Conservation (phyloP, 352 stramenopile genomes). For the Globisporangium nunn region DNA sequence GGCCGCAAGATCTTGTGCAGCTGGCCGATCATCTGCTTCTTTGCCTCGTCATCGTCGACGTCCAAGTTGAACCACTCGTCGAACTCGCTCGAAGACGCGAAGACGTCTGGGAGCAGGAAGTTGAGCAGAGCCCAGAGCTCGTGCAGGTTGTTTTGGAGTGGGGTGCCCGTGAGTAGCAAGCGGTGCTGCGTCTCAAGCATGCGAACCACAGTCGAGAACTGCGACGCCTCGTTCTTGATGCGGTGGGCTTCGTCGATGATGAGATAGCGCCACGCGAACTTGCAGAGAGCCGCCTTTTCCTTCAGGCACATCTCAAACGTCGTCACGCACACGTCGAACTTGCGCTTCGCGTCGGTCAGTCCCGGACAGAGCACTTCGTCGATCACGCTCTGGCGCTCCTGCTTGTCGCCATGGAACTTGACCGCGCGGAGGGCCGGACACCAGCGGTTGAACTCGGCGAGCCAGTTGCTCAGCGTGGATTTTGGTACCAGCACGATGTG, state of each 20-base stretch:
- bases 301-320: slow-evolving; percentile 96
- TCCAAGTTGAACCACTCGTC: slow-evolving; percentile 88
- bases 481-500: slow-evolving; percentile 94
- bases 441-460: slow-evolving; percentile 90
- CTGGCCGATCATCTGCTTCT: slow-evolving; percentile 88
- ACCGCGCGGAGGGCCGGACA: slow-evolving; percentile 88
- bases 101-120: slow-evolving; percentile 92
- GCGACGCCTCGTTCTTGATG: slow-evolving; percentile 86
- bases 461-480: slow-evolving; percentile 92
- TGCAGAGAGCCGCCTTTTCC: slow-evolving; percentile 82
- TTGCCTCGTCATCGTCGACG: slow-evolving; percentile 82
- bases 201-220: slow-evolving; percentile 82
- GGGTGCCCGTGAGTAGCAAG: slow-evolving; percentile 92
- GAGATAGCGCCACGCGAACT: slow-evolving; percentile 88
- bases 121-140: slow-evolving; percentile 94
- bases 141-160: slow-evolving; percentile 93
- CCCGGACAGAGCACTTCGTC: slow-evolving; percentile 86
- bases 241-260: slow-evolving; percentile 86
- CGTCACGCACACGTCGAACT: slow-evolving; percentile 96
- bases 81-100: slow-evolving; percentile 83
- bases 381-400: slow-evolving; percentile 81
- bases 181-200: slow-evolving; percentile 82
- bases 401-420: slow-evolving; percentile 91
- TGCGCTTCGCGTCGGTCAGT: slow-evolving; percentile 85
- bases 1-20: slow-evolving; percentile 87